Percentiles rank a stretch among this genome's conserved stretches.
These are phyloP conservation scores for Podospora fimiseda DNA, from an alignment of 495 filamentous ascomycete genomes.

Conservation along the genomic window DNA sequence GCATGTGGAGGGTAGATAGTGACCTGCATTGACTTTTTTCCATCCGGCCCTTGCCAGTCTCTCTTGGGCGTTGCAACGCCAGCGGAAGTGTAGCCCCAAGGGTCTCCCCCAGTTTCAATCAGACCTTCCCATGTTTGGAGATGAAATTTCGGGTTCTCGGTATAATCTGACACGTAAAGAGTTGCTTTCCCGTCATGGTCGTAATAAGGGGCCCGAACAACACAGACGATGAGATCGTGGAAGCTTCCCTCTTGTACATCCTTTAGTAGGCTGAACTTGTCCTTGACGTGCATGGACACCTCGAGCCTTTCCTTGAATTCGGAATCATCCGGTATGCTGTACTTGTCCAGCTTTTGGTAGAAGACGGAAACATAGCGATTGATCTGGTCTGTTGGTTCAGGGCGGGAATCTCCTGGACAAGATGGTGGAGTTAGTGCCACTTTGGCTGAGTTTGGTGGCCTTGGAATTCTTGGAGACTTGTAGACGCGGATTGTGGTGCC, in stretches of 20 bases:
- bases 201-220: constrained; percentile 57
- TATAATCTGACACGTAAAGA: constrained; percentile 85
- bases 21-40: constrained; percentile 65
- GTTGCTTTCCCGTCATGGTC: constrained; percentile 44
- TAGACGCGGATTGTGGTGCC: constrained; percentile 34
- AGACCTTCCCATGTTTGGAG: constrained; percentile 46
- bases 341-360: constrained; percentile 35
- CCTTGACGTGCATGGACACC: constrained; percentile 35
- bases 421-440: constrained; percentile 20
- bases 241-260: constrained; percentile 53
- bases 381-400: constrained; percentile 17
- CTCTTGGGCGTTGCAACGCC: background rate
- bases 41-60: constrained; percentile 70
- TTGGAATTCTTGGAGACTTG: constrained; percentile 33
- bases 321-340: constrained; percentile 35
- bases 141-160: constrained; percentile 56
- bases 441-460: constrained; percentile 28
- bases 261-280: constrained; percentile 60
- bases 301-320: constrained; percentile 38
- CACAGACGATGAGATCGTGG: constrained; percentile 68
- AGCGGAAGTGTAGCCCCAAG: constrained; percentile 25
- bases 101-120: constrained; percentile 14
- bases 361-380: constrained; percentile 37
- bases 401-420: constrained; percentile 2
- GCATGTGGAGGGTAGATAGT: constrained; percentile 69